Percentiles rank a stretch among this genome's conserved stretches.
phyloP scores from a whole-genome alignment of 2,329 filamentous ascomycete genomes.

The Hymenotorrendiella dingleyae region DNA sequence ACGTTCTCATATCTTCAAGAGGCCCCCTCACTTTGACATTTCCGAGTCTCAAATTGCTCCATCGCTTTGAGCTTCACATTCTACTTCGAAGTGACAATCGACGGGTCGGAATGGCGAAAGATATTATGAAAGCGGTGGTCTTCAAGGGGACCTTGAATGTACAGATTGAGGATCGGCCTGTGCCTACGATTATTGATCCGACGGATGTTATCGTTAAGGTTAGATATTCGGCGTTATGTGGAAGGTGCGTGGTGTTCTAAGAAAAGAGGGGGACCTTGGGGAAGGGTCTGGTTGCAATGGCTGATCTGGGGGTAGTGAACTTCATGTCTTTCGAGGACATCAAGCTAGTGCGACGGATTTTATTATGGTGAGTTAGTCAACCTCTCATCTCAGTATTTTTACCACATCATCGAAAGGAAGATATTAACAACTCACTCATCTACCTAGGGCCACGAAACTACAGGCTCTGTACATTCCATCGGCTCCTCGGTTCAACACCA shows the following conservation, averaged over 20 bases:
- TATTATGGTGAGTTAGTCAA: conserved; percentile 38
- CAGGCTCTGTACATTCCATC: conserved; percentile 63
- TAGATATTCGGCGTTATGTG: conserved; percentile 76
- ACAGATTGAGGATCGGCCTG: conserved; percentile 65
- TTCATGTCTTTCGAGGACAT: conserved; percentile 81
- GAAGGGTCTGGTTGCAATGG: too few relatives aligned
- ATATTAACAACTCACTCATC: background rate
- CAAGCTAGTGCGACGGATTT: conserved; percentile 61
- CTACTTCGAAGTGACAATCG: too few relatives aligned
- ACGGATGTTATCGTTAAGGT: conserved; percentile 81
- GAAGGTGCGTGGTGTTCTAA: conserved; percentile 77
- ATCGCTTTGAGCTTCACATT: too few relatives aligned
- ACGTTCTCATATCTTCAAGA: too few relatives aligned
- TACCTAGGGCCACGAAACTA: conserved; percentile 87
- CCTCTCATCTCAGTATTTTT: background rate
- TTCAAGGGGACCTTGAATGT: conserved; percentile 57
- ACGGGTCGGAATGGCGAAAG: conserved; percentile 24
- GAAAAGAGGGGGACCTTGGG: too few relatives aligned
- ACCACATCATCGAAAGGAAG: background rate
- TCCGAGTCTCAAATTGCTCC: too few relatives aligned
- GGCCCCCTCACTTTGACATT: too few relatives aligned
- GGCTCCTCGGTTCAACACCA: conserved; percentile 65
- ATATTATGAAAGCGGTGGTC: conserved; percentile 80
- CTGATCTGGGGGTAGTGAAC: conserved; percentile 50
- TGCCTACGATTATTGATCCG: conserved; percentile 65